Percentiles rank a stretch among this genome's conserved stretches.
phyloP scores from a whole-genome alignment of 225 moss, liverwort and hornwort species.

The Sphagnum tenellum region DNA sequence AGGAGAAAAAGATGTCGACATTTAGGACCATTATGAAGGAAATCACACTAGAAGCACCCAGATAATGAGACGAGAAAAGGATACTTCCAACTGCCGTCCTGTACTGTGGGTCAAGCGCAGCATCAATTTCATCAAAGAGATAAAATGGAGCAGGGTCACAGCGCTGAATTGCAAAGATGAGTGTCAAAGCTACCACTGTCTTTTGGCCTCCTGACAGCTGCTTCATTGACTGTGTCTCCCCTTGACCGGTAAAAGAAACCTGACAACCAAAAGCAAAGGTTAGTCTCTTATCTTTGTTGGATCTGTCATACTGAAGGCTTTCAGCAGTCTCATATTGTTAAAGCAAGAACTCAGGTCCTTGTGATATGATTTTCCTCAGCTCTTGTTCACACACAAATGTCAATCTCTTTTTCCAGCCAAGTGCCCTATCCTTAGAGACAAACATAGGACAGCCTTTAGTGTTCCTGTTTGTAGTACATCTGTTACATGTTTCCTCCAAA shows the following conservation, averaged over 20 bases:
- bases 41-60: too few species aligned
- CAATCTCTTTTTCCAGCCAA: too few species aligned
- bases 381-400: too few species aligned
- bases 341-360: too few species aligned
- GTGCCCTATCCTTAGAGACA: too few species aligned
- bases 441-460: too few species aligned
- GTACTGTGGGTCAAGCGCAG: conserved; percentile 58
- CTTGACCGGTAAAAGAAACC: conserved; percentile 65
- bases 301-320: too few species aligned
- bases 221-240: conserved; percentile 69
- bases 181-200: conserved; percentile 54
- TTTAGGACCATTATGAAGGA: background rate
- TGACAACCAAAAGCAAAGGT: conserved; percentile 7
- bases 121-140: conserved; percentile 88
- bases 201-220: conserved; percentile 65
- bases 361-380: too few species aligned
- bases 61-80: background rate
- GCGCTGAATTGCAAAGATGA: conserved; percentile 63
- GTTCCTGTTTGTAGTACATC: too few species aligned
- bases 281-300: too few species aligned
- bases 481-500: too few species aligned
- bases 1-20: background rate
- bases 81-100: conserved; percentile 57
- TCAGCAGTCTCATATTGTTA: too few species aligned
- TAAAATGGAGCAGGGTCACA: conserved; percentile 67